phyloP scores from a whole-genome alignment of 83 land plant genomes.

The Picea mariana region DNA sequence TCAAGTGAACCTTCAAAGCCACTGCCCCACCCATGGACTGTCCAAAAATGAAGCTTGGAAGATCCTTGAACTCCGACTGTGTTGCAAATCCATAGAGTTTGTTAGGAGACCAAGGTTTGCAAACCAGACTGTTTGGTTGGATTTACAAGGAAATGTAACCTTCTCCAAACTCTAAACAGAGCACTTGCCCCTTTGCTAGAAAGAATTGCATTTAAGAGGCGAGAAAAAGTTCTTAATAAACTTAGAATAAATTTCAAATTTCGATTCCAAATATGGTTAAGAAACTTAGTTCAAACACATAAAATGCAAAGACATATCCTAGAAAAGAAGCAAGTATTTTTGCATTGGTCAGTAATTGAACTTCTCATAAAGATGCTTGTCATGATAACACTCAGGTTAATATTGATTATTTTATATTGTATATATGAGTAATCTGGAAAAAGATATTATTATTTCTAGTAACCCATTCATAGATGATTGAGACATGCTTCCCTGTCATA shows the following conservation, averaged over 20 bases:
- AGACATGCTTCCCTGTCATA: no score
- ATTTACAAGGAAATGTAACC: background rate
- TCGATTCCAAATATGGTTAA: background rate
- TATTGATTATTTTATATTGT: no score
- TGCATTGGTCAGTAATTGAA: background rate
- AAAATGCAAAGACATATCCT: background rate
- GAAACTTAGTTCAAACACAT: conserved; percentile 3
- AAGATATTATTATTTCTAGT: no score
- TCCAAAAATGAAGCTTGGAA: conserved; percentile 68
- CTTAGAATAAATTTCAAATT: background rate
- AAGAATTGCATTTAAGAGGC: background rate
- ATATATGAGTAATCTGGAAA: no score
- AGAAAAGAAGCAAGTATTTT: background rate
- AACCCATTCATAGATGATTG: no score
- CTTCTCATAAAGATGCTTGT: background rate
- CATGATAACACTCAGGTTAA: no score
- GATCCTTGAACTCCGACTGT: conserved; percentile 35
- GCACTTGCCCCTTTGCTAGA: background rate
- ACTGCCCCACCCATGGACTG: conserved; percentile 95
- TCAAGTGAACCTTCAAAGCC: conserved; percentile 66
- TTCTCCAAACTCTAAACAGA: background rate
- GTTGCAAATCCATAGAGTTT: conserved; percentile 29
- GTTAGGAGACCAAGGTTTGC: background rate
- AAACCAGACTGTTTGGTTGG: background rate
- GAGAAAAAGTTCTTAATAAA: background rate